Evolutionary conservation across 257 asterid genomes (phyloP), one percentile per base, ranked within the genome.

Genomic region (Capsicum chinense): DNA sequence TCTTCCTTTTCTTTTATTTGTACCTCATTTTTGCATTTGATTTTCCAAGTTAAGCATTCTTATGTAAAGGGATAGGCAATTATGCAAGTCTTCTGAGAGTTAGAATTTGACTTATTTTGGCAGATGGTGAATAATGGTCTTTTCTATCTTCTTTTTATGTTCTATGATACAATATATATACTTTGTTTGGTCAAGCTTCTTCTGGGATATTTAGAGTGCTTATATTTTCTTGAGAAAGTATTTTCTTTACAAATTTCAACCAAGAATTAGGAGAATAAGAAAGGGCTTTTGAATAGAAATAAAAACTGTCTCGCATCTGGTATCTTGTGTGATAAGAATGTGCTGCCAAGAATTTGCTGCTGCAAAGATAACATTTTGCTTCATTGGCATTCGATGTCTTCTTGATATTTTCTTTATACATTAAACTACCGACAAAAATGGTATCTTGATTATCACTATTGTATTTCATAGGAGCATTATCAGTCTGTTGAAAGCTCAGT

Each of bases 91-190:
- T 52, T 39, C 17, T 68, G 17, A 54, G 50, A 54, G 50, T 54
- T 13, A 76, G 14, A 52, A 26, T 26, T 14, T 83, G 81, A 47
- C 71, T 56, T 78, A 79, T 48, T 21, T 35, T 39, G 63, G 48
- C 47, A 52, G 81, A 76, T 26, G 63, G 48, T 76, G 64, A 68
- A 52, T 78, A 50, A 78, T 79, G 58, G 64, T n/a, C 11, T 63
- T 84, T 71, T 78, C 19, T 63, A 48, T 50, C 33, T 26, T 52
- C 50, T 56, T 58, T 56, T 48, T 60, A 19, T 79, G 48, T 54
- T 79, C 76, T 56, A 73, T 56, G n/a, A 56, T 52, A 14, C 52
- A 21, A 76, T 11, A 35, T 13, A 76, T 76, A 42, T 69, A 42
- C 56, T n/a, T 15, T 39, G 56, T 42, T 42, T 69, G 79, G 56